Evolutionary conservation across 2,329 filamentous ascomycete genomes (phyloP).

Genomic region (Nectriaceae sp.): DNA sequence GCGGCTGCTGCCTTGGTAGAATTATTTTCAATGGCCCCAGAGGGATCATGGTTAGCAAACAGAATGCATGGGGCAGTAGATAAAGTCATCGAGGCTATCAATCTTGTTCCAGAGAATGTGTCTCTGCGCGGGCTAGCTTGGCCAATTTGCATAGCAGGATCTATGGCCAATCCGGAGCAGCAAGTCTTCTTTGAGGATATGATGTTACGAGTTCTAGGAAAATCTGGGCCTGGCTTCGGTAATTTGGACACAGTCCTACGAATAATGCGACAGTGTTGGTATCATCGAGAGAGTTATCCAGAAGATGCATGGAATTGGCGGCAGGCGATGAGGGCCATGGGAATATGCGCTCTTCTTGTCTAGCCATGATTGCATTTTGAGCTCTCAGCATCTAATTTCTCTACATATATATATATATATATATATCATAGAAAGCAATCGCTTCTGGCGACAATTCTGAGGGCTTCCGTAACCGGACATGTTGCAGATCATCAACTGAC

Average conservation of each 20-base stretch:
- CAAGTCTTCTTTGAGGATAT: constrained; percentile 18
- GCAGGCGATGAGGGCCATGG: constrained; percentile 18
- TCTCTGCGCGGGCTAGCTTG: constrained; percentile 17
- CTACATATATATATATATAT: no score
- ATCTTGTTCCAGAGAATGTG: constrained; percentile 6
- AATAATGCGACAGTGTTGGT: constrained; percentile 18
- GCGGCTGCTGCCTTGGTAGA: constrained; percentile 17
- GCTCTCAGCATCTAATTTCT: no score
- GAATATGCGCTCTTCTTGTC: constrained; percentile 20
- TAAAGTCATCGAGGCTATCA: constrained; percentile 9
- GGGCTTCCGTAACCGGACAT: no score
- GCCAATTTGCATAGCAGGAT: constrained; percentile 19
- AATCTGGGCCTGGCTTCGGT: constrained; percentile 11
- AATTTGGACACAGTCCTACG: constrained; percentile 19
- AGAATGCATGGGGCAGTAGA: constrained; percentile 4
- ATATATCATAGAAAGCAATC: no score
- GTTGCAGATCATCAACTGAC: no score
- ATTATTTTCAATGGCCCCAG: constrained; percentile 6
- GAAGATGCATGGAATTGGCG: constrained; percentile 15
- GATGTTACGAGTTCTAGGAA: constrained; percentile 5
- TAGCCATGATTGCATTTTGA: constrained; percentile 5
- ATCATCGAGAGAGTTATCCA: neutral
- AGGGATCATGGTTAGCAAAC: neutral
- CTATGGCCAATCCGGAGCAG: constrained; percentile 9
- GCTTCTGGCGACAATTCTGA: no score